phyloP scores from a whole-genome alignment of 179 eudicot genomes.

The Camellia oleifera region DNA sequence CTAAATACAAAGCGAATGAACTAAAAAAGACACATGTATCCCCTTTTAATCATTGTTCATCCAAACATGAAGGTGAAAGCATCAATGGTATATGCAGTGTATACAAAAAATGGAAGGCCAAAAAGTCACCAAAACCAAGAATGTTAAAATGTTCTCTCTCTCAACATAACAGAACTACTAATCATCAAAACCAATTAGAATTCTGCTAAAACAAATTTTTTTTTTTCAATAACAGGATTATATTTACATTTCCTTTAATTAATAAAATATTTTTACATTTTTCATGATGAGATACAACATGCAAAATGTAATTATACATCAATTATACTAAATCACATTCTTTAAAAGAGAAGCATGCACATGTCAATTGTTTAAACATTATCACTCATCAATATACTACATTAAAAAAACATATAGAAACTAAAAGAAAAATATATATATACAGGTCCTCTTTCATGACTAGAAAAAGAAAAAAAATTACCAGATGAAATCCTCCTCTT shows the following conservation, averaged over 20 bases:
- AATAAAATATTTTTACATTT: background rate
- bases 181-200: background rate
- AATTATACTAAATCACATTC: too few species aligned
- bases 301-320: background rate
- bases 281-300: background rate
- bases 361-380: too few species aligned
- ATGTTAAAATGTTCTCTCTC: background rate
- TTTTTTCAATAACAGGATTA: background rate
- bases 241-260: background rate
- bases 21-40: too few species aligned
- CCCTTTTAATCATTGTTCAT: too few species aligned
- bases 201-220: background rate
- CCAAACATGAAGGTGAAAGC: too few species aligned
- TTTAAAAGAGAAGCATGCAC: too few species aligned
- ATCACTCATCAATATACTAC: too few species aligned
- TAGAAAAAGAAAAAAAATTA: conserved; percentile 7
- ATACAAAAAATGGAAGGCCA: too few species aligned
- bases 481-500: conserved; percentile 46
- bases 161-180: background rate
- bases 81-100: too few species aligned
- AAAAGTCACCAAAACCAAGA: background rate
- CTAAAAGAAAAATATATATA: background rate
- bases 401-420: background rate
- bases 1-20: too few species aligned
- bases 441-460: background rate